Evolutionary conservation across 768 basidiomycete species (phyloP).

Genomic region (Fomitopsis pulvina): DNA sequence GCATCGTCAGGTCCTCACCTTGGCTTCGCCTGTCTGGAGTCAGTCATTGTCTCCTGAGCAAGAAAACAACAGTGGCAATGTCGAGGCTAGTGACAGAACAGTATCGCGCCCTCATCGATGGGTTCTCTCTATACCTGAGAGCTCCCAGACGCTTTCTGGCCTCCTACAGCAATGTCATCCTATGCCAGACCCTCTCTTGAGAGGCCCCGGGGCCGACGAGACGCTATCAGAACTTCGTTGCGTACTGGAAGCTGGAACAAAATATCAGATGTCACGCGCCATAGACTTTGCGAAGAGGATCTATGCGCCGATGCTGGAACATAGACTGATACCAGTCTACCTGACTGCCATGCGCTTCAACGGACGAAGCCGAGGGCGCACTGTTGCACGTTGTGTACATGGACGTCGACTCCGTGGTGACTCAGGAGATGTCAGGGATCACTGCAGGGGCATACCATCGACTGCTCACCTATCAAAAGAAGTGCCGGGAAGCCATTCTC

Average conservation of each 20-base stretch:
- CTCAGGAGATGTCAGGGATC: background rate
- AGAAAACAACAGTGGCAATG: too few species aligned
- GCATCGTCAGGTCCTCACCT: too few species aligned
- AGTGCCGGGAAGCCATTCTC: background rate
- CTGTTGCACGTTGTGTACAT: background rate
- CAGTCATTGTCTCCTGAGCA: too few species aligned
- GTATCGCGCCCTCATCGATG: too few species aligned
- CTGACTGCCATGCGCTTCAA: background rate
- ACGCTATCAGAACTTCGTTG: too few species aligned
- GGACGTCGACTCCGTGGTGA: background rate
- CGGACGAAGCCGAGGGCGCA: background rate
- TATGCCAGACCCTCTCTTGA: too few species aligned
- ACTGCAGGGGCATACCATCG: background rate
- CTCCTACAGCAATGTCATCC: too few species aligned
- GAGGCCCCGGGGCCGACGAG: too few species aligned
- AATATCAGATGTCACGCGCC: background rate
- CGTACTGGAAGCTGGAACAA: background rate
- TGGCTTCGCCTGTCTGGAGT: too few species aligned
- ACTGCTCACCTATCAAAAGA: background rate
- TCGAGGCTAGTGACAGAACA: too few species aligned
- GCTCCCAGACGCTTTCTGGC: too few species aligned
- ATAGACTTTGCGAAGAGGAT: background rate
- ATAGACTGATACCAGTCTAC: background rate
- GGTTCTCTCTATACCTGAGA: too few species aligned
- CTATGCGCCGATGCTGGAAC: background rate